These are phyloP conservation scores for Colletotrichum sansevieriae DNA, from an alignment of 2,329 filamentous ascomycete genomes.

Conservation along the genomic window DNA sequence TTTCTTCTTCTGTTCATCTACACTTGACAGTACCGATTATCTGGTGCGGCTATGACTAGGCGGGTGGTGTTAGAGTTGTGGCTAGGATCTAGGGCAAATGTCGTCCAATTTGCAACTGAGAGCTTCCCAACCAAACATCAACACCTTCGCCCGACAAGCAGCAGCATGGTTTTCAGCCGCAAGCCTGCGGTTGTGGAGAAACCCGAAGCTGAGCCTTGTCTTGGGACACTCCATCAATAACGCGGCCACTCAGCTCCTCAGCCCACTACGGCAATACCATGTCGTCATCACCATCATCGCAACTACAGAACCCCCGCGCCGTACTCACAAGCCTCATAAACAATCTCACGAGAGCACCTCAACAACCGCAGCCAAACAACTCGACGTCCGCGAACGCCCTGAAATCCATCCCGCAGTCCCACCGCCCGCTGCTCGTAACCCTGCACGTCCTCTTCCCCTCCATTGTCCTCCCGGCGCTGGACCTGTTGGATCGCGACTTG, in stretches of 20 bases:
- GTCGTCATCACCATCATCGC: slow-evolving; percentile 45
- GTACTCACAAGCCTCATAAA: slow-evolving; percentile 64
- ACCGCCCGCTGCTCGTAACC: slow-evolving; percentile 75
- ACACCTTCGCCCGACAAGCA: no score
- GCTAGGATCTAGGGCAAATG: no score
- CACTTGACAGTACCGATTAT: no score
- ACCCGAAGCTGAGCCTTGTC: no score
- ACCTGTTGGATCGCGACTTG: slow-evolving; percentile 84
- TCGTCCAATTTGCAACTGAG: no score
- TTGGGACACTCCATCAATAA: no score
- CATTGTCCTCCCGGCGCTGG: slow-evolving; percentile 85
- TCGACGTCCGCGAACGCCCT: slow-evolving; percentile 37
- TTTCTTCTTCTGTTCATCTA: slow-evolving; percentile 19
- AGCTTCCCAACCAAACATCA: no score
- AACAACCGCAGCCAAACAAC: slow-evolving; percentile 1
- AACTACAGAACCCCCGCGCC: slow-evolving; percentile 48
- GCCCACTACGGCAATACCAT: not conserved
- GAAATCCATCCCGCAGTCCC: slow-evolving; percentile 51
- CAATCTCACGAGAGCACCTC: slow-evolving; percentile 53
- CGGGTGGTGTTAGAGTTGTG: no score
- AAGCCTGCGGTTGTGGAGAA: no score
- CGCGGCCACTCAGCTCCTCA: not conserved
- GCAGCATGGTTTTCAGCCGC: no score
- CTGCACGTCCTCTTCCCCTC: slow-evolving; percentile 88
- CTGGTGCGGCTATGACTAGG: no score